These are phyloP conservation scores for Fusarium pilosicola DNA, from an alignment of 2,329 filamentous ascomycete genomes.

Conservation along the genomic window DNA sequence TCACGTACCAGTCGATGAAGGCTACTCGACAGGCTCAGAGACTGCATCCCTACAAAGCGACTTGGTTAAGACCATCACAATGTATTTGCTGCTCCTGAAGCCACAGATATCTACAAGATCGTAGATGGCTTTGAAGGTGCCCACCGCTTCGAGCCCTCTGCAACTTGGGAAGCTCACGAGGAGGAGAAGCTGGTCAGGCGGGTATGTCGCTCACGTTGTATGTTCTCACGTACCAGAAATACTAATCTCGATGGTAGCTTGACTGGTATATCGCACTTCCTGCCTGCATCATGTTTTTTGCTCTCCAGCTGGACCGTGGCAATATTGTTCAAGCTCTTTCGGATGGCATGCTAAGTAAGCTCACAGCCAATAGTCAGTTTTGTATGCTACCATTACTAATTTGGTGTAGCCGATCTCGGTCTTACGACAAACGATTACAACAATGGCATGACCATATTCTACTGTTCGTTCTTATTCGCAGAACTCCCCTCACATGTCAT, in stretches of 20 bases:
- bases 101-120: neutral
- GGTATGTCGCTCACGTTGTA: neutral
- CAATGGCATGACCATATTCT: neutral
- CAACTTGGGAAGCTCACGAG: neutral
- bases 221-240: neutral
- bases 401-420: neutral
- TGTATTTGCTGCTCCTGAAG: neutral
- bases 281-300: neutral
- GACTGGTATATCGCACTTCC: neutral
- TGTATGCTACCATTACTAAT: neutral
- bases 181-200: neutral
- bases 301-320: neutral
- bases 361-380: fast-evolving
- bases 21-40: neutral
- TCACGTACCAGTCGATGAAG: neutral
- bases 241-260: neutral
- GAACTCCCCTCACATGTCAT: neutral
- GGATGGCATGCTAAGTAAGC: neutral
- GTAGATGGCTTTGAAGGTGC: neutral
- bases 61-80: neutral
- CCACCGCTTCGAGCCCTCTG: neutral
- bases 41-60: neutral
- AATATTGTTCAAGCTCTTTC: neutral
- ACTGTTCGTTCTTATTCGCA: neutral
- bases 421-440: neutral